phyloP scores from a whole-genome alignment of 345 rosid genomes.

The Viola odorata region DNA sequence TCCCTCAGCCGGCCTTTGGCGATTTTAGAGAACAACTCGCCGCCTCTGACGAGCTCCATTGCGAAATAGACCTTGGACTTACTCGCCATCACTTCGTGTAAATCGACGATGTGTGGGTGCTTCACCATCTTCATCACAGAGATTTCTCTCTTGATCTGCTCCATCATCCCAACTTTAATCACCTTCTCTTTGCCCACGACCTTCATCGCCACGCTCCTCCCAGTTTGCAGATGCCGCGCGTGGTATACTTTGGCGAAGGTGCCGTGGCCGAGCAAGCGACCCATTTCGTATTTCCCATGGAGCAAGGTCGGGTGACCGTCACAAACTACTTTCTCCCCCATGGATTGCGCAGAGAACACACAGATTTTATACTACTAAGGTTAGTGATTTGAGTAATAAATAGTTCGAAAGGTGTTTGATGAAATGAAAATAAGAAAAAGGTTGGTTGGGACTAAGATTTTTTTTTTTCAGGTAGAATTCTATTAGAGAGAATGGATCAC shows the following conservation, averaged over 20 bases:
- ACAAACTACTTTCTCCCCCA: not conserved
- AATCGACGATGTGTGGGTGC: slow-evolving; percentile 77
- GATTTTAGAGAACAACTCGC: slow-evolving; percentile 69
- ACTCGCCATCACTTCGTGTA: slow-evolving; percentile 93
- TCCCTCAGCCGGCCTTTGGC: slow-evolving; percentile 66
- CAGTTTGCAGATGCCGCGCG: slow-evolving; percentile 49
- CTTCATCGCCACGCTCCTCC: slow-evolving; percentile 77
- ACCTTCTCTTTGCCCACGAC: slow-evolving; percentile 86
- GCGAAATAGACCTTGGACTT: slow-evolving; percentile 90
- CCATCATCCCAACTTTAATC: slow-evolving; percentile 78
- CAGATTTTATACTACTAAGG: not conserved
- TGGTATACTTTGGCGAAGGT: slow-evolving; percentile 88
- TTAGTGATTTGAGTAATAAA: not conserved
- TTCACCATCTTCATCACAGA: slow-evolving; percentile 92
- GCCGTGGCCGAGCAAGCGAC: slow-evolving; percentile 77
- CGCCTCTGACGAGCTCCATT: slow-evolving; percentile 89
- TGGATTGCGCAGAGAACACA: slow-evolving; percentile 3
- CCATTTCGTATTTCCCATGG: slow-evolving; percentile 83
- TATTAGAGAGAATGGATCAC: slow-evolving; percentile 38
- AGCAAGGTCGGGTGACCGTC: slow-evolving; percentile 35
- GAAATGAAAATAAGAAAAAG: not conserved
- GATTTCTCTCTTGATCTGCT: slow-evolving; percentile 84
- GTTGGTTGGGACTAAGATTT: not conserved
- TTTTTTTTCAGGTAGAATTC: not conserved
- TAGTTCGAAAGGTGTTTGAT: not conserved